Conservation (phyloP, 1,139 yeast genomes). For the Taiozyma sp. region DNA sequence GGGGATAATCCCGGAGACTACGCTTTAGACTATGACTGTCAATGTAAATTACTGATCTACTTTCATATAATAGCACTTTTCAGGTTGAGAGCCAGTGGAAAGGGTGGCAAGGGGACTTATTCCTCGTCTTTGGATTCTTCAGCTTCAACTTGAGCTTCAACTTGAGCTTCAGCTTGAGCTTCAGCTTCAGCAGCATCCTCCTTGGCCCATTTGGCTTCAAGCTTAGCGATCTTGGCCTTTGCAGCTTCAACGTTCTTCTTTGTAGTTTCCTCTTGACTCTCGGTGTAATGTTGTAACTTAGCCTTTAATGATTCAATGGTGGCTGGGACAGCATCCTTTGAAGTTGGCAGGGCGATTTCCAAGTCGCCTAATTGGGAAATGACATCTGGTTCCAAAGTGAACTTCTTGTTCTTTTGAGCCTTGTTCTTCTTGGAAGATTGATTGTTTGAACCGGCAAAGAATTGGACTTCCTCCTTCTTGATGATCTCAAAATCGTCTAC, state of each 20-base stretch:
- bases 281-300: conserved; percentile 66
- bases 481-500: conserved; percentile 56
- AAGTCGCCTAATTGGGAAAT: conserved; percentile 76
- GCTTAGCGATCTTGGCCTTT: conserved; percentile 67
- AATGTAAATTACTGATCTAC: no score
- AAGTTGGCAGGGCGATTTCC: conserved; percentile 76
- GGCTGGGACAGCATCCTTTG: conserved; percentile 65
- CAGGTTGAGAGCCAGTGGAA: no score
- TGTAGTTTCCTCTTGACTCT: conserved; percentile 80
- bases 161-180: not conserved
- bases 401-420: conserved; percentile 48
- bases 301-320: conserved; percentile 68
- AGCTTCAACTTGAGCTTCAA: not conserved
- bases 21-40: no score
- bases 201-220: conserved; percentile 38
- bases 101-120: no score
- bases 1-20: no score
- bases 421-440: conserved; percentile 26
- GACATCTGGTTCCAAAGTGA: conserved; percentile 77
- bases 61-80: no score
- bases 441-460: conserved; percentile 39
- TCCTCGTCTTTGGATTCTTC: not conserved
- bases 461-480: conserved; percentile 58
- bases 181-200: conserved; percentile 19
- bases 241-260: conserved; percentile 70